A percentile compares a stretch with the other conserved stretches of the same genome.
phyloP scores from a whole-genome alignment of 108 stramenopile species.

The Mayamaea pseudoterrestris region DNA sequence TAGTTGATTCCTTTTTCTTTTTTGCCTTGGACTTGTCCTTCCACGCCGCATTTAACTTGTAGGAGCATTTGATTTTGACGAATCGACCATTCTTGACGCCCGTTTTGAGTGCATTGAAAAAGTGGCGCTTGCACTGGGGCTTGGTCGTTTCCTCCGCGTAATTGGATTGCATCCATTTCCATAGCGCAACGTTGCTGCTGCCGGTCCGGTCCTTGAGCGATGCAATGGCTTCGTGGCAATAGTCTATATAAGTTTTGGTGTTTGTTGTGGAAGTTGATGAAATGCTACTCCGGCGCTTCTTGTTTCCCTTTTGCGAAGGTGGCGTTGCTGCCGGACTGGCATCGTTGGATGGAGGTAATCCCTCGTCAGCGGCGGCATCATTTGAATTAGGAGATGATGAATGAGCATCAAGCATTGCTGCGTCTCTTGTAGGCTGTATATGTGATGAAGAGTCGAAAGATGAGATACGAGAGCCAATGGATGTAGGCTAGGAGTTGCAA shows the following conservation, averaged over 20 bases:
- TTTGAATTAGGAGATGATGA: no score
- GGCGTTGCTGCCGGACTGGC: no score
- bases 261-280: no score
- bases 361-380: no score
- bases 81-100: constrained; percentile 54
- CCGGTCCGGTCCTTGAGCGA: constrained; percentile 68
- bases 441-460: no score
- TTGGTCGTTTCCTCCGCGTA: constrained; percentile 17
- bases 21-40: constrained; percentile 35
- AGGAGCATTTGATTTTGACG: constrained; percentile 48
- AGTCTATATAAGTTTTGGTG: neutral
- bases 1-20: constrained; percentile 31
- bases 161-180: constrained; percentile 52
- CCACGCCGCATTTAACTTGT: constrained; percentile 53
- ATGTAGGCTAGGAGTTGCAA: no score
- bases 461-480: no score
- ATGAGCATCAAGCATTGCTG: no score
- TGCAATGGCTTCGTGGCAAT: constrained; percentile 47
- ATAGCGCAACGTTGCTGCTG: constrained; percentile 47
- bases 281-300: no score
- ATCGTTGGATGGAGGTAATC: no score
- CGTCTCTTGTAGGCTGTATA: no score
- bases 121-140: constrained; percentile 23
- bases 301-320: no score
- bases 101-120: constrained; percentile 46